Percentiles rank a stretch among this genome's conserved stretches.
phyloP scores from a whole-genome alignment of 1,284 basidiomycete genomes.

The Sphaerobolus stellatus region DNA sequence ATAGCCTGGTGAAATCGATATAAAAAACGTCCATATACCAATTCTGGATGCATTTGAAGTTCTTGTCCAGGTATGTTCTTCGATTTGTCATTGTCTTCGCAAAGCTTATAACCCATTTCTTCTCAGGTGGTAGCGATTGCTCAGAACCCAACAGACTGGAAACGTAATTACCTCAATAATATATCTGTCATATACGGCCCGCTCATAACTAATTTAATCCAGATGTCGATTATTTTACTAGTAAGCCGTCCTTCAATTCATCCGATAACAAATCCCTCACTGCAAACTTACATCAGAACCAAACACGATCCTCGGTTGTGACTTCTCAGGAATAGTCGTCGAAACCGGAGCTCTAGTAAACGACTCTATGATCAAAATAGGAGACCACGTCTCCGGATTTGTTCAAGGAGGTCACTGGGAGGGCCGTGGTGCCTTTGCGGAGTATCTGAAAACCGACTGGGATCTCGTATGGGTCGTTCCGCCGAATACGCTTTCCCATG shows the following conservation, averaged over 20 bases:
- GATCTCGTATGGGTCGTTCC: slow-evolving; percentile 35
- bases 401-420: slow-evolving; percentile 32
- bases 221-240: slow-evolving; percentile 18
- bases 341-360: slow-evolving; percentile 25
- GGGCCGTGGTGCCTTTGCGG: slow-evolving; percentile 35
- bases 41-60: slow-evolving; percentile 17
- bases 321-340: slow-evolving; percentile 43
- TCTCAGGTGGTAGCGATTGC: slow-evolving; percentile 18
- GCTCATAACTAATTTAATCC: neutral
- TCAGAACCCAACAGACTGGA: slow-evolving; percentile 26
- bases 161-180: slow-evolving; percentile 3
- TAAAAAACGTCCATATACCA: slow-evolving; percentile 31
- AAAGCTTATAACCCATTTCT: neutral
- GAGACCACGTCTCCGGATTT: slow-evolving; percentile 41
- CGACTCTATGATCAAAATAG: slow-evolving; percentile 29
- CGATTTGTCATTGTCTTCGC: neutral
- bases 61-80: slow-evolving; percentile 21
- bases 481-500: slow-evolving; percentile 24
- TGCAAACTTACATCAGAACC: neutral
- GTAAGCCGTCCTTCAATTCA: slow-evolving; percentile 13
- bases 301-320: slow-evolving; percentile 33
- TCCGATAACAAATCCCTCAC: neutral
- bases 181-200: neutral
- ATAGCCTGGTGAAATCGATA: slow-evolving; percentile 12
- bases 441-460: slow-evolving; percentile 37